Evolutionary conservation across 441 rosid genomes (phyloP), one percentile per base, ranked within the genome.

Genomic region (Populus hybrid): DNA sequence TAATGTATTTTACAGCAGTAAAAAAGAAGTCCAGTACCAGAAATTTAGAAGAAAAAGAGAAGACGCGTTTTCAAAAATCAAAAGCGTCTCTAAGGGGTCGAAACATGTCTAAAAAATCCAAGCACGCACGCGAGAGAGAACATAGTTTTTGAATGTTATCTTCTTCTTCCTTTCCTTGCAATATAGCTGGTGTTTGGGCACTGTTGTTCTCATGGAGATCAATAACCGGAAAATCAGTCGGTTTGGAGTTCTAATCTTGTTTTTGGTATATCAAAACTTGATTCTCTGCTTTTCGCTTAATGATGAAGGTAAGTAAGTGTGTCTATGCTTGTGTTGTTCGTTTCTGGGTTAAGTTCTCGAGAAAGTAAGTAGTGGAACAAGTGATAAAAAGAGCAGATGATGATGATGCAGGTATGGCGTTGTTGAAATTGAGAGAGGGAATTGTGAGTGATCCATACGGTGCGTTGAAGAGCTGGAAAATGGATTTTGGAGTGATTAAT

Each of bases 341-440:
- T 78, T 29, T 29, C 31, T 29, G 31, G 74, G 61, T 63, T 75
- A 61, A 65, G 31, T 78, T 79, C 73, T 77, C 31, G 70, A 18
- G 72, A 40, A 42, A 64, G 28, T 59, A 76, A 29, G 31, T 29
- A 29, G 14, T 45, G 82, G 56, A 78, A 87, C 67, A 64, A 26
- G 50, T 67, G 72, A 42, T 12, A 9, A 36, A 69, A 21, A 12
- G 59, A 36, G 45, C 11, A 10, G 61, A 53, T 53, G 21, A 53
- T 53, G 61, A 45, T 53, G n/a, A 53, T 53, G 72, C 85, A 93
- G 99, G 97, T 56, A 70, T 86, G 83, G 93, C 97, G 11, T 80
- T 94, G 80, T 73, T 90, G 89, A 91, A 83, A 81, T 85, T 94
- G 75, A 86, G 82, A 70, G 92, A 88, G 81, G 78, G 90, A 66